Conservation (phyloP, 768 basidiomycete species). For the Lentinula boryana region DNA sequence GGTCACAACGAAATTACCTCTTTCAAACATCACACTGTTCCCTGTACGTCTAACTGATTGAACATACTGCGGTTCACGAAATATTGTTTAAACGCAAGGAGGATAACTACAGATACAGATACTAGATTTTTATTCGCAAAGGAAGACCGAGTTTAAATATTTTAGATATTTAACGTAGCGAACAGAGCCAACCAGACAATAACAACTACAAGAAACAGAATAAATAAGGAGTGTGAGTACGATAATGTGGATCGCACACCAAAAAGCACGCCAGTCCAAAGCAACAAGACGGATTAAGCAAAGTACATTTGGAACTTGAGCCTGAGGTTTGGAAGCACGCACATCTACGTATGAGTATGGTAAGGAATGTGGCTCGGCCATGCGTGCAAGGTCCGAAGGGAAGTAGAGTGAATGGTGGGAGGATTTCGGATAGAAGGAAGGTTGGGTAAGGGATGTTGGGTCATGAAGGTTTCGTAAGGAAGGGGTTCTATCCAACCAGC, state of each 20-base stretch:
- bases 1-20: too few relatives aligned
- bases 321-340: neutral
- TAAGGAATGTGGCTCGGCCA: slow-evolving; percentile 3
- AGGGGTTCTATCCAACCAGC: neutral
- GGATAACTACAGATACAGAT: neutral
- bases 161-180: neutral
- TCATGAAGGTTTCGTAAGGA: neutral
- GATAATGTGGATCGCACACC: neutral
- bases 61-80: too few relatives aligned
- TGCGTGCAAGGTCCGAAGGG: neutral
- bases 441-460: neutral
- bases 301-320: neutral
- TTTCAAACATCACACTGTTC: too few relatives aligned
- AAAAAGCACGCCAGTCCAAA: neutral
- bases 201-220: neutral
- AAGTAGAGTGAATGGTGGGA: neutral
- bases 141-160: neutral
- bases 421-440: neutral
- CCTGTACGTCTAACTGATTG: too few relatives aligned
- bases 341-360: neutral
- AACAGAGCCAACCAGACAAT: neutral
- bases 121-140: neutral
- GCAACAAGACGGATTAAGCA: neutral
- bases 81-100: too few relatives aligned
- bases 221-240: slow-evolving; percentile 2